Evolutionary conservation across 495 filamentous ascomycete genomes (phyloP), one percentile per base, ranked within the genome.

Genomic region (Monascus purpureus): DNA sequence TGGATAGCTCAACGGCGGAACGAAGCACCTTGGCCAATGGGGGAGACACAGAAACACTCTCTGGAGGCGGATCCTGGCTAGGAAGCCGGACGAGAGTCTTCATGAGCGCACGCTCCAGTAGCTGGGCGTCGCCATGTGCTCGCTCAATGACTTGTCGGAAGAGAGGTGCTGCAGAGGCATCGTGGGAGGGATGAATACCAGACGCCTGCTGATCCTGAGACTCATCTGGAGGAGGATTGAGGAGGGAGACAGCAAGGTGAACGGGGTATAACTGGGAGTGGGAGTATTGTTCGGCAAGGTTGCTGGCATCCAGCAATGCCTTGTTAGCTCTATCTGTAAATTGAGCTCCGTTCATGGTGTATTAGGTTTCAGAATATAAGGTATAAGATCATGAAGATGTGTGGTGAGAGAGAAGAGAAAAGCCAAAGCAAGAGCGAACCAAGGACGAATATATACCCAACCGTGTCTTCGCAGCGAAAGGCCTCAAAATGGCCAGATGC

Each of bases 81-180:
- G 90, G 87, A 38, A 93, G 61, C 20, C 90, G 78, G 31, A 97
- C 90, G 32, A 96, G 61, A 6, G 66, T 70, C 67, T 90, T 94
- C 68, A 95, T 94, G 31, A 97, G 66, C 5, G 81, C 66, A 32
- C 90, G 73, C 49, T 94, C 83, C 36, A 97, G 72, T 4, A 75
- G 64, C 49, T 94, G 90, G 18, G 82, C 68, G 49, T 97, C 90
- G 45, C 90, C 90, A 51, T 93, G 78, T 28, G 90, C 90, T 29
- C 82, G 79, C 45, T 97, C 87, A 29, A 97, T 67, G 38, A 95
- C 88, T 57, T 96, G 90, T 34, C 78, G 75, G 66, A 96, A 87
- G 25, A 96, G 73, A 2, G 87, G 79, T 40, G 68, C 61, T 2
- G 75, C 63, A 13, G 61, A 33, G 5, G 55, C 39, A 20, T 66